Percentiles rank a stretch among this genome's conserved stretches.
phyloP scores from a whole-genome alignment of 1,284 basidiomycete genomes.

The Trichosporon sp. region DNA sequence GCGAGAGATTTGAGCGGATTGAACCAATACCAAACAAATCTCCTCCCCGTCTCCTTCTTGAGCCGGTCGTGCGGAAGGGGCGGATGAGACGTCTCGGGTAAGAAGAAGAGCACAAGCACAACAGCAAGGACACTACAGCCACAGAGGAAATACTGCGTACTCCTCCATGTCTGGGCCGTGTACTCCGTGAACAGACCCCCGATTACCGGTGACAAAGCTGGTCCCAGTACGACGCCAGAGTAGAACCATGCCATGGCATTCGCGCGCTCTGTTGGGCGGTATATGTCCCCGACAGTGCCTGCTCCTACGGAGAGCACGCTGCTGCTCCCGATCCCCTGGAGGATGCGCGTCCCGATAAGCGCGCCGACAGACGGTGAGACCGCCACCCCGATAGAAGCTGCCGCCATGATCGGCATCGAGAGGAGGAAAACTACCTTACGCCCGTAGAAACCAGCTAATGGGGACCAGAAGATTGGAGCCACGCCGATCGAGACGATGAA shows the following conservation, averaged over 20 bases:
- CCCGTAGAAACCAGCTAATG: slow-evolving; percentile 57
- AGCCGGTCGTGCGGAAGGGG: slow-evolving; percentile 44
- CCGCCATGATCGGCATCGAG: slow-evolving; percentile 57
- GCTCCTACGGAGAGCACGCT: slow-evolving; percentile 58
- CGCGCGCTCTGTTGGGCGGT: slow-evolving; percentile 58
- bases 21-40: slow-evolving; percentile 52
- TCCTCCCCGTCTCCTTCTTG: slow-evolving; percentile 32
- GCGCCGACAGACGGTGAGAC: slow-evolving; percentile 51
- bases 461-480: slow-evolving; percentile 54
- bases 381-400: slow-evolving; percentile 60
- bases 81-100: slow-evolving; percentile 66
- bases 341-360: slow-evolving; percentile 58
- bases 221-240: slow-evolving; percentile 50
- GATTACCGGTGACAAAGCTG: slow-evolving; percentile 42
- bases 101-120: slow-evolving; percentile 51
- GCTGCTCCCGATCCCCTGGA: slow-evolving; percentile 56
- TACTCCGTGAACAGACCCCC: slow-evolving; percentile 48
- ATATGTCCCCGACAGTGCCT: slow-evolving; percentile 62
- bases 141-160: slow-evolving; percentile 56
- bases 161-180: slow-evolving; percentile 56
- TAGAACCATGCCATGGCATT: slow-evolving; percentile 60
- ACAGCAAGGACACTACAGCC: slow-evolving; percentile 51
- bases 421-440: slow-evolving; percentile 58
- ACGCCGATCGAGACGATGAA: slow-evolving; percentile 47
- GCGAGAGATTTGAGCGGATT: slow-evolving; percentile 58